phyloP scores from a whole-genome alignment of 1,284 basidiomycete genomes.

The Athelia sp. region DNA sequence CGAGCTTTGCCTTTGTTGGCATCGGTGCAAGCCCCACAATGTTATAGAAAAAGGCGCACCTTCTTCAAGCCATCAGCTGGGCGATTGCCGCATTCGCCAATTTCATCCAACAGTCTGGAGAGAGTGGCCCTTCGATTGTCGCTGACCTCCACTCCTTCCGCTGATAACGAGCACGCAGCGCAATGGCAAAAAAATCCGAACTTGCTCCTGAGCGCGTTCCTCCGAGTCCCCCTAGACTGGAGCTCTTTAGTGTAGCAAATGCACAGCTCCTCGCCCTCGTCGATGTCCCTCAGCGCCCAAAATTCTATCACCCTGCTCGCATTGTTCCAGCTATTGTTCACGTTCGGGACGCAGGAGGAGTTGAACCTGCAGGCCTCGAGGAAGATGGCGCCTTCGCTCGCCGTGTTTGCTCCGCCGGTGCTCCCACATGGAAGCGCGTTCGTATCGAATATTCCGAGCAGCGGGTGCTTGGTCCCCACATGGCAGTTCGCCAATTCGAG shows the following conservation, averaged over 20 bases:
- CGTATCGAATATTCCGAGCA: constrained; percentile 12
- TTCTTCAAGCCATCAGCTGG: constrained; percentile 10
- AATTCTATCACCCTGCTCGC: constrained; percentile 13
- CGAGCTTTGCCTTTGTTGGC: neutral
- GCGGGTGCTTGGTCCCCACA: neutral
- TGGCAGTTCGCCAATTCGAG: constrained; percentile 2
- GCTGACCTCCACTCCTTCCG: constrained; percentile 13
- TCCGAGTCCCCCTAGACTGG: constrained; percentile 11
- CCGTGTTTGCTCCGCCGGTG: constrained; percentile 4
- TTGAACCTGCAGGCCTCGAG: constrained; percentile 17
- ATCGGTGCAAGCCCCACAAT: neutral
- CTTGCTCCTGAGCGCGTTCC: too few species aligned
- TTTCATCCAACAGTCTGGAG: constrained; percentile 13
- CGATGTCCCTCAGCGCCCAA: constrained; percentile 14
- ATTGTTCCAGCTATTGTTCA: constrained; percentile 15
- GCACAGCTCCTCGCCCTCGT: constrained; percentile 18
- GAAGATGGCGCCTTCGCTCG: constrained; percentile 15
- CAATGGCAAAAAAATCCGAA: constrained; percentile 17
- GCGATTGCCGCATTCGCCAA: constrained; percentile 4
- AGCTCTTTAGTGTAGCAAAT: constrained; percentile 16
- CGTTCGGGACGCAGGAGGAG: constrained; percentile 20
- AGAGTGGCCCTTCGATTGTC: constrained; percentile 14
- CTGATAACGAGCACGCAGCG: constrained; percentile 13
- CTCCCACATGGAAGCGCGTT: constrained; percentile 18
- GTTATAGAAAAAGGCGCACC: constrained; percentile 11